A percentile compares a stretch with the other conserved stretches of the same genome.
Conservation (phyloP, 2,329 filamentous ascomycete species). For the Exophiala dermatitidis region DNA sequence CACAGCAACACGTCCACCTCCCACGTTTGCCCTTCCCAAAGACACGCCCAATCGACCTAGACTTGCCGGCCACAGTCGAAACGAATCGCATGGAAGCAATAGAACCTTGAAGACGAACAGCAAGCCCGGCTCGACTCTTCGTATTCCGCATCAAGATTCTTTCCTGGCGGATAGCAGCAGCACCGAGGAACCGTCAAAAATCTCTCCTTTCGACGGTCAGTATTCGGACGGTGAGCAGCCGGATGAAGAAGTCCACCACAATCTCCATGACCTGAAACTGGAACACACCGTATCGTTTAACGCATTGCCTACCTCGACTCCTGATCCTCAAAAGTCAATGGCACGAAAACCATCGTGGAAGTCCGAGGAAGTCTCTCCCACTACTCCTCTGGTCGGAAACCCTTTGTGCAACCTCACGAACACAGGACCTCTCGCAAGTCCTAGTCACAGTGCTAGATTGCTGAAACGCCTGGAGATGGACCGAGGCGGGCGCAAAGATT, state of each 20-base stretch:
- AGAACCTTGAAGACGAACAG: slow-evolving; percentile 15
- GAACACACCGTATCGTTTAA: slow-evolving; percentile 9
- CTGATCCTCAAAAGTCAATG: slow-evolving; percentile 5
- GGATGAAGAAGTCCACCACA: not conserved
- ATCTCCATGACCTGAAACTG: slow-evolving; percentile 9
- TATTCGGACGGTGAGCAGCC: slow-evolving; percentile 25
- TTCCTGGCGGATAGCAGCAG: slow-evolving; percentile 34
- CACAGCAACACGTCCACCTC: slow-evolving; percentile 13
- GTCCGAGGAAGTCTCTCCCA: slow-evolving; percentile 15
- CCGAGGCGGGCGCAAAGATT: slow-evolving; percentile 5
- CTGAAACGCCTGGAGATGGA: slow-evolving; percentile 3
- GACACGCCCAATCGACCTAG: slow-evolving; percentile 3
- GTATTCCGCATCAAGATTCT: slow-evolving; percentile 24
- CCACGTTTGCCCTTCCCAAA: slow-evolving; percentile 10
- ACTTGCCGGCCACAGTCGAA: slow-evolving; percentile 10
- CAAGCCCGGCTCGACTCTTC: slow-evolving; percentile 14
- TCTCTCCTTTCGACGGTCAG: slow-evolving; percentile 10
- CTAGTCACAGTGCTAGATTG: not conserved
- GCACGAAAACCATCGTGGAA: slow-evolving; percentile 18
- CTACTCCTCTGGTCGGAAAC: slow-evolving; percentile 2
- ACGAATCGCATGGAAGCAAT: slow-evolving; percentile 17
- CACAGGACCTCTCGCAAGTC: not conserved
- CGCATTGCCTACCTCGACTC: slow-evolving; percentile 8
- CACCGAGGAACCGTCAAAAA: slow-evolving; percentile 17
- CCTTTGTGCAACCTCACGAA: not conserved